A percentile compares a stretch with the other conserved stretches of the same genome.
phyloP scores from a whole-genome alignment of 495 filamentous ascomycete genomes.

The Tuber melanosporum region DNA sequence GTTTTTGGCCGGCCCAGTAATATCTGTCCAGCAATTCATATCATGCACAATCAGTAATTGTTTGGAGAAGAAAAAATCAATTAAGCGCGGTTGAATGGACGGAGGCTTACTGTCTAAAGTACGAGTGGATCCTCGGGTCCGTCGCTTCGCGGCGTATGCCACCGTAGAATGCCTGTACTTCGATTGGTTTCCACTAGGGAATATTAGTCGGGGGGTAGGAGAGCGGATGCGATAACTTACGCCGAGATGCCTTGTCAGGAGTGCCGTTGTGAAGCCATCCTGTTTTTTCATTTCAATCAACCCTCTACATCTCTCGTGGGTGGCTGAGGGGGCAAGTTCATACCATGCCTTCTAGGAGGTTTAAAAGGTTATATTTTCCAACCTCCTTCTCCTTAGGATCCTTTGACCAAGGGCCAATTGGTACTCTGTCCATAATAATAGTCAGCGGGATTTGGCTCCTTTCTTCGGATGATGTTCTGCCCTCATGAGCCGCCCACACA shows the following conservation, averaged over 20 bases:
- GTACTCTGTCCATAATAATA: conserved; percentile 7
- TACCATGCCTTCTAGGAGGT: conserved; percentile 35
- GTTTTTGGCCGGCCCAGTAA: conserved; percentile 32
- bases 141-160: conserved; percentile 26
- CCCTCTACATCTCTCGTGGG: neutral
- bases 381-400: conserved; percentile 24
- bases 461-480: neutral
- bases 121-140: conserved; percentile 23
- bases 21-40: conserved; percentile 9
- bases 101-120: conserved; percentile 24
- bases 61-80: neutral
- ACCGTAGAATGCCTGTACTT: conserved; percentile 34
- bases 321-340: neutral
- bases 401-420: conserved; percentile 26
- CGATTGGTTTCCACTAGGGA: conserved; percentile 29
- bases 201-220: neutral
- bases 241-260: conserved; percentile 30
- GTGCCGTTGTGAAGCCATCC: conserved; percentile 35
- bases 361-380: conserved; percentile 32
- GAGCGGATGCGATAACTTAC: conserved; percentile 3
- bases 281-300: conserved; percentile 6
- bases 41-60: neutral
- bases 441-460: neutral
- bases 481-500: neutral
- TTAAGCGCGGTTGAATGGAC: no score